Evolutionary conservation across 441 rosid genomes (phyloP).

Genomic region (Populus trichocarpa): DNA sequence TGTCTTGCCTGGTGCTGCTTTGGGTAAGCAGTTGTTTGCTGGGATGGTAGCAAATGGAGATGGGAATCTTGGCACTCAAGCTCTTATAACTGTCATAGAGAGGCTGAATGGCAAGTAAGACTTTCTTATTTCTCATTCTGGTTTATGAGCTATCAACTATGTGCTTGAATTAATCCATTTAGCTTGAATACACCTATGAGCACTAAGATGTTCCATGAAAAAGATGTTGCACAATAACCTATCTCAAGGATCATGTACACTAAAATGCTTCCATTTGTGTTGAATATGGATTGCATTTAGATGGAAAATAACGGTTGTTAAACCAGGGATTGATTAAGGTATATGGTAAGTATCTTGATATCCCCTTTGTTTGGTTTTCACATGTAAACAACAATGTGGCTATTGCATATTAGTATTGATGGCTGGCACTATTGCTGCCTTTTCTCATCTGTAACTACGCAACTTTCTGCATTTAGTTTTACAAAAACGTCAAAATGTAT

Average conservation of each 20-base stretch:
- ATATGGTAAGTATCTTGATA: not conserved
- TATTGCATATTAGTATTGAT: not conserved
- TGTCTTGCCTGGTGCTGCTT: constrained; percentile 61
- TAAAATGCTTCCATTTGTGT: not conserved
- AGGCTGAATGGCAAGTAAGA: constrained; percentile 54
- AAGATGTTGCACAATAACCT: not conserved
- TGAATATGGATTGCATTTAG: not conserved
- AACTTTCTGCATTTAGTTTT: not conserved
- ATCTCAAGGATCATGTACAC: not conserved
- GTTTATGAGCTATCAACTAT: not conserved
- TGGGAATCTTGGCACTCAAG: constrained; percentile 70
- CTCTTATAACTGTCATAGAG: constrained; percentile 56
- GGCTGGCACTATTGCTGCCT: not conserved
- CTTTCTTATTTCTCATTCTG: constrained; percentile 6
- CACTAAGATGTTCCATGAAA: not conserved
- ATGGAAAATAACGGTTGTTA: not conserved
- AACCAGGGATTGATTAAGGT: not conserved
- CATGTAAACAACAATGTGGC: not conserved
- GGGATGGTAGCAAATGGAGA: constrained; percentile 86
- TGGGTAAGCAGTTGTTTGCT: constrained; percentile 62
- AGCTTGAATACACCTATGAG: not conserved
- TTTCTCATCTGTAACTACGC: not conserved
- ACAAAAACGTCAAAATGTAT: not conserved
- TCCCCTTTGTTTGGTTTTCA: not conserved
- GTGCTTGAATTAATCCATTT: not conserved